Evolutionary conservation across 164 flowering plant genomes (phyloP).

Genomic region (Akebia trifoliata): DNA sequence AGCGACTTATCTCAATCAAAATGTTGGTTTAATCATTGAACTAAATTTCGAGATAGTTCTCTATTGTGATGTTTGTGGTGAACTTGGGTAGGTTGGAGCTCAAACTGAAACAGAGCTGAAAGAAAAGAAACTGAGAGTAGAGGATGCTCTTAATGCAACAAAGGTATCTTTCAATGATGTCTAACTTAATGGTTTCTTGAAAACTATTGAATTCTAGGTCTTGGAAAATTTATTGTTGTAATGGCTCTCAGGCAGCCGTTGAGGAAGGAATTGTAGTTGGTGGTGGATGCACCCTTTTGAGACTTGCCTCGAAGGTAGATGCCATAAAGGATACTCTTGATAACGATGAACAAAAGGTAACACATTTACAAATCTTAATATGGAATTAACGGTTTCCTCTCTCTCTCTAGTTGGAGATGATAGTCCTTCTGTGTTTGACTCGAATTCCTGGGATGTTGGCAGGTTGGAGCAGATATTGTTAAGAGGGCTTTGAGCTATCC

Average conservation of each 20-base stretch:
- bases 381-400: background rate
- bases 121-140: constrained; percentile 95
- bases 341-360: constrained; percentile 90
- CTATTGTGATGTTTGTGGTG: background rate
- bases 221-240: background rate
- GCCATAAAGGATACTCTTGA: constrained; percentile 70
- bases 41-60: background rate
- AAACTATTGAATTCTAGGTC: background rate
- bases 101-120: constrained; percentile 97
- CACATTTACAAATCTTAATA: background rate
- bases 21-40: background rate
- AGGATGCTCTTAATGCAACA: constrained; percentile 98
- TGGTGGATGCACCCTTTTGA: constrained; percentile 86
- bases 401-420: background rate
- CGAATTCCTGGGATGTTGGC: constrained; percentile 4
- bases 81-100: constrained; percentile 78
- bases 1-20: background rate
- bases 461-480: constrained; percentile 99
- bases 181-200: background rate
- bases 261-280: constrained; percentile 98
- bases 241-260: constrained; percentile 77
- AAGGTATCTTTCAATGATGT: constrained; percentile 44
- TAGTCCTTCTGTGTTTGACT: background rate
- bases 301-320: constrained; percentile 89
- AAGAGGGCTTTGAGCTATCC: constrained; percentile 92